Evolutionary conservation across 148 eudicot species (phyloP).

Genomic region (Fagopyrum esculentum): DNA sequence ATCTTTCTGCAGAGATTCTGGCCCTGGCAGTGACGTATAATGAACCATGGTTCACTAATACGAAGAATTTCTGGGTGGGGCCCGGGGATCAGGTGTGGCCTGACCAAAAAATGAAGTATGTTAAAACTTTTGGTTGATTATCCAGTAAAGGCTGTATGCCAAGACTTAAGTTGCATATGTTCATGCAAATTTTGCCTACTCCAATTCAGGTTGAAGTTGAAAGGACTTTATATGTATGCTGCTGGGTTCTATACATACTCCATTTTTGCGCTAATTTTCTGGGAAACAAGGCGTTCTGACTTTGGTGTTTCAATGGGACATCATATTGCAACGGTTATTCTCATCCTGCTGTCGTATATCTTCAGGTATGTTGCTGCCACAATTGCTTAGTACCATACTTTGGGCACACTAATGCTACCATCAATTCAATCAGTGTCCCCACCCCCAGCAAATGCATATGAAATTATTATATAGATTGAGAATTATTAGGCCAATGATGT

Average conservation of each 20-base stretch:
- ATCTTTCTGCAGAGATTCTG: slow-evolving; percentile 77
- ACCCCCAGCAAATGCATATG: background rate
- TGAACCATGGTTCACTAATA: slow-evolving; percentile 80
- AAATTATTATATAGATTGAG: background rate
- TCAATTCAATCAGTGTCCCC: background rate
- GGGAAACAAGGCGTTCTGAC: slow-evolving; percentile 96
- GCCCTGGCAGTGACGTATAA: slow-evolving; percentile 62
- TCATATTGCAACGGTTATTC: slow-evolving; percentile 73
- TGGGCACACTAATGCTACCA: background rate
- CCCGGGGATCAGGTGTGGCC: slow-evolving; percentile 94
- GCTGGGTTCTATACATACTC: slow-evolving; percentile 90
- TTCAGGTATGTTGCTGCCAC: slow-evolving; percentile 36
- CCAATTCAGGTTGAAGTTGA: slow-evolving; percentile 62
- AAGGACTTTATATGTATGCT: slow-evolving; percentile 69
- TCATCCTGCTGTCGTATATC: slow-evolving; percentile 65
- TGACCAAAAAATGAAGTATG: slow-evolving; percentile 74
- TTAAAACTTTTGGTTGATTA: background rate
- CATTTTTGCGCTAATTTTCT: slow-evolving; percentile 81
- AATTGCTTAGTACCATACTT: background rate
- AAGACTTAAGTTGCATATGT: background rate
- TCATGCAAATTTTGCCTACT: background rate
- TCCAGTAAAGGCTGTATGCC: background rate
- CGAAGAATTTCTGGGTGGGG: slow-evolving; percentile 68
- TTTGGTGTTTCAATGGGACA: slow-evolving; percentile 97
- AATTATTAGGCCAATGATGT: background rate